phyloP scores from a whole-genome alignment of 2,329 filamentous ascomycete species.

The Ceratocystis destructans region DNA sequence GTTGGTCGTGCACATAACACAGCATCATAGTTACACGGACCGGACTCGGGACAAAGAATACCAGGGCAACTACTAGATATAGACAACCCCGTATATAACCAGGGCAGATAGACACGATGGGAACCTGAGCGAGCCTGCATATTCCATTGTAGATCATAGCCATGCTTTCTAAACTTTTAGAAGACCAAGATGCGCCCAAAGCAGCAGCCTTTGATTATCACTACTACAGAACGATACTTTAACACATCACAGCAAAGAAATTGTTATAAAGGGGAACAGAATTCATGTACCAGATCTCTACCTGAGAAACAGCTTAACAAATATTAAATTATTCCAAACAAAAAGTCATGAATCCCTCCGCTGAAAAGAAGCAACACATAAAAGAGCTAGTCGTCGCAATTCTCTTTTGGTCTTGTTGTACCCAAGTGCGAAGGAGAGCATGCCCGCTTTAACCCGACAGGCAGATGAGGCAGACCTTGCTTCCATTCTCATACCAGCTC shows the following conservation, averaged over 20 bases:
- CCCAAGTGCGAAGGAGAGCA: constrained; percentile 9
- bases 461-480: constrained; percentile 4
- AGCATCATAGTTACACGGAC: background rate
- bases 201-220: no score
- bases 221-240: background rate
- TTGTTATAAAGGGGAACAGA: background rate
- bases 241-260: fast-evolving
- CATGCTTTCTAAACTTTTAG: fast-evolving
- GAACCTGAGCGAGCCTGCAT: no score
- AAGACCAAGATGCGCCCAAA: no score
- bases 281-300: constrained; percentile 9
- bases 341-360: constrained; percentile 3
- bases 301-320: constrained; percentile 6
- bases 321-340: constrained; percentile 11
- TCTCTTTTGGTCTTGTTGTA: constrained; percentile 18
- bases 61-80: background rate
- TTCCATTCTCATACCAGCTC: constrained; percentile 5
- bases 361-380: constrained; percentile 12
- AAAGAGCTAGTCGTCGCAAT: constrained; percentile 3
- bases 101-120: no score
- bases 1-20: background rate
- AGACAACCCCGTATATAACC: background rate
- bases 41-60: background rate
- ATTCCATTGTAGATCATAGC: fast-evolving
- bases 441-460: background rate